Evolutionary conservation across 352 stramenopile species (phyloP).

Genomic region (Globisporangium abappressorium): DNA sequence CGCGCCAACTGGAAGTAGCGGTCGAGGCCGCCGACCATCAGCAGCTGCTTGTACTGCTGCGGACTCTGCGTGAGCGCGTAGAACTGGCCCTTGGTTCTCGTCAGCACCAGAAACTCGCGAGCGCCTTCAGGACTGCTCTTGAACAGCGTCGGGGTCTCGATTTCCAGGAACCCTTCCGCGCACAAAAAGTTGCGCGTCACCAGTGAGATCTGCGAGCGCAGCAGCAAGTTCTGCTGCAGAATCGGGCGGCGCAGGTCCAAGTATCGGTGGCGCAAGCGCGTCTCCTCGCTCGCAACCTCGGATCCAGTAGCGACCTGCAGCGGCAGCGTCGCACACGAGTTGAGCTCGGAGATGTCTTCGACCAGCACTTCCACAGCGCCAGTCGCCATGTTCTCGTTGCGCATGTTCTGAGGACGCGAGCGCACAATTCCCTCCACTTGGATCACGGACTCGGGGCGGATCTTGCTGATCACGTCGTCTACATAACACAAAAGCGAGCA

Average conservation of each 20-base stretch:
- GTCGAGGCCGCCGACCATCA: slow-evolving; percentile 88
- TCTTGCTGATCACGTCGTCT: slow-evolving; percentile 43
- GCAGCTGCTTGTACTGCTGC: slow-evolving; percentile 91
- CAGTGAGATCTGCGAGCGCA: slow-evolving; percentile 72
- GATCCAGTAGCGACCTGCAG: slow-evolving; percentile 64
- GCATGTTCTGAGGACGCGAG: slow-evolving; percentile 53
- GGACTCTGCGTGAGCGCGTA: slow-evolving; percentile 89
- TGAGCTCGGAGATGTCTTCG: slow-evolving; percentile 56
- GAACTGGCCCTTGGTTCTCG: slow-evolving; percentile 60
- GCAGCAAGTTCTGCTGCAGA: slow-evolving; percentile 77
- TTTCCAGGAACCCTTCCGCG: slow-evolving; percentile 75
- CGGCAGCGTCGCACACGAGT: slow-evolving; percentile 50
- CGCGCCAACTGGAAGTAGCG: slow-evolving; percentile 89
- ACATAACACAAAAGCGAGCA: neutral
- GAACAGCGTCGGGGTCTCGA: slow-evolving; percentile 88
- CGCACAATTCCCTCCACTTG: slow-evolving; percentile 63
- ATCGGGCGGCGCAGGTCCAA: slow-evolving; percentile 70
- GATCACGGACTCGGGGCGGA: slow-evolving; percentile 74
- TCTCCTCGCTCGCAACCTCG: slow-evolving; percentile 65
- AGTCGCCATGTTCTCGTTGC: slow-evolving; percentile 69
- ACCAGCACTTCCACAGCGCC: slow-evolving; percentile 75
- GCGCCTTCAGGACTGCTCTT: slow-evolving; percentile 87
- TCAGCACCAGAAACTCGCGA: slow-evolving; percentile 84
- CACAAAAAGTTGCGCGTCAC: slow-evolving; percentile 71
- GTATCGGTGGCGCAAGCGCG: slow-evolving; percentile 73